These are phyloP conservation scores for Vigna hirtella DNA, from an alignment of 306 rosid species.

Conservation along the genomic window DNA sequence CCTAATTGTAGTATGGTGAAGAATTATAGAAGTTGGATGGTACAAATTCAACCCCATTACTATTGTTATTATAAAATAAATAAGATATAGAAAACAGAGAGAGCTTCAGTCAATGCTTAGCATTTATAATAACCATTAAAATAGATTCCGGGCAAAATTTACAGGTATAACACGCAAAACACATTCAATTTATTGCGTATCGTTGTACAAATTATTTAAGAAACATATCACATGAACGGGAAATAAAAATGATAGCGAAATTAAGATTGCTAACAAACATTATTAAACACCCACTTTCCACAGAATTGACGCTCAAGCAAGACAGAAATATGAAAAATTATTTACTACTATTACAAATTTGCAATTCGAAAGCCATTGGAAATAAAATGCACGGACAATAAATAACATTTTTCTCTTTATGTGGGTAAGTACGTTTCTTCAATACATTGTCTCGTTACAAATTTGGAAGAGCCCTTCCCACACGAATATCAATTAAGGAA, in stretches of 20 bases:
- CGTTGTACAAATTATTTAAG: background rate
- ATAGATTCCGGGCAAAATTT: background rate
- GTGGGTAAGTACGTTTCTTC: constrained; percentile 25
- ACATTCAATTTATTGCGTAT: background rate
- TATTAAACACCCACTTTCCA: background rate
- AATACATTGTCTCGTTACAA: constrained; percentile 34
- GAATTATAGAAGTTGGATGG: too few relatives aligned
- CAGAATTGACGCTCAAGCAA: background rate
- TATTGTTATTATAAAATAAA: too few relatives aligned
- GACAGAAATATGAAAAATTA: background rate
- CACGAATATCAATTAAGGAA: constrained; percentile 49
- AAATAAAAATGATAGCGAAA: background rate
- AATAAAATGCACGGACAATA: constrained; percentile 2
- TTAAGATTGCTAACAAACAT: background rate
- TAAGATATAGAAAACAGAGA: too few relatives aligned
- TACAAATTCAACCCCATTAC: too few relatives aligned
- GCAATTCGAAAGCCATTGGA: background rate
- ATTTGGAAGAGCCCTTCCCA: constrained; percentile 53
- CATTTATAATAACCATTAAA: too few relatives aligned
- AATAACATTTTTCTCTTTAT: constrained; percentile 38
- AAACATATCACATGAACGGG: background rate
- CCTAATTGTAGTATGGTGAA: too few relatives aligned
- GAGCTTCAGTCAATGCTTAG: too few relatives aligned
- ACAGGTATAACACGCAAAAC: background rate
- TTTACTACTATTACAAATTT: background rate